Evolutionary conservation across 345 rosid genomes (phyloP).

Genomic region (Abelmoschus esculentus): DNA sequence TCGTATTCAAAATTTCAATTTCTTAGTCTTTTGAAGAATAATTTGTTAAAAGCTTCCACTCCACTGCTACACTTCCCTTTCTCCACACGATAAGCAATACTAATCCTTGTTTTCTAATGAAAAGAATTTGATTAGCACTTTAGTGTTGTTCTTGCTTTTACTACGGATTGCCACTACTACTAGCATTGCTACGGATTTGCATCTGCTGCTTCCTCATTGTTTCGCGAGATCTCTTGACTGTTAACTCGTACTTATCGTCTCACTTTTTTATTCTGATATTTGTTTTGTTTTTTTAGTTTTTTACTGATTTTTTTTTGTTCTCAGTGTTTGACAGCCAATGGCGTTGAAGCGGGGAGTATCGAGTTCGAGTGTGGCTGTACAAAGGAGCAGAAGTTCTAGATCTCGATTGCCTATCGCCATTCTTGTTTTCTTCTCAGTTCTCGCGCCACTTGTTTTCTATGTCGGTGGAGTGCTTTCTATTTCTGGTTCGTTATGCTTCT

Average conservation of each 20-base stretch:
- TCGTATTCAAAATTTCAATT: not conserved
- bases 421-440: slow-evolving; percentile 46
- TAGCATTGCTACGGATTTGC: not conserved
- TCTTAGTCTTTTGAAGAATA: not conserved
- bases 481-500: slow-evolving; percentile 29
- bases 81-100: not conserved
- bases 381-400: slow-evolving; percentile 45
- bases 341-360: slow-evolving; percentile 62
- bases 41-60: not conserved
- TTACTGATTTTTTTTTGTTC: slow-evolving; percentile 16
- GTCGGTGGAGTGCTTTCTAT: slow-evolving; percentile 57
- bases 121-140: not conserved
- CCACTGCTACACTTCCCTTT: slow-evolving; percentile 10
- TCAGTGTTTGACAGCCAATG: slow-evolving; percentile 43
- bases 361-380: slow-evolving; percentile 25
- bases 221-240: slow-evolving; percentile 23
- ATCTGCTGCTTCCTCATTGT: slow-evolving; percentile 6
- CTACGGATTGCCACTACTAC: slow-evolving; percentile 1
- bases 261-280: not conserved
- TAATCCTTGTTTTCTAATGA: not conserved
- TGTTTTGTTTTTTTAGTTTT: not conserved
- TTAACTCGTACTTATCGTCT: slow-evolving; percentile 16
- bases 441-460: slow-evolving; percentile 64
- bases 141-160: not conserved
- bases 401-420: slow-evolving; percentile 44